phyloP scores from a whole-genome alignment of 2,329 filamentous ascomycete species.

The Akanthomyces lecanii region DNA sequence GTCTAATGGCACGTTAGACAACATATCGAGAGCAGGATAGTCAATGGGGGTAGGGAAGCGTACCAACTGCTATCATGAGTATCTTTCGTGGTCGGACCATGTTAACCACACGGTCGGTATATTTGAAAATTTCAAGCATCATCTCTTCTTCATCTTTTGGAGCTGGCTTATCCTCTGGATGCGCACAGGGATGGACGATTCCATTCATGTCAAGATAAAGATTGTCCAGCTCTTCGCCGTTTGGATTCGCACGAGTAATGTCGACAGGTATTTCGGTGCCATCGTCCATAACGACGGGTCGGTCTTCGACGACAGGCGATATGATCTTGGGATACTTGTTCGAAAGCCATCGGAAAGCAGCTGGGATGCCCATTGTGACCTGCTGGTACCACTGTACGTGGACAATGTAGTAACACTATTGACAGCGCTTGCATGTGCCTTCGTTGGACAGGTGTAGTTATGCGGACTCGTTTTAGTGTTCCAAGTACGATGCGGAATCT shows the following conservation, averaged over 20 bases:
- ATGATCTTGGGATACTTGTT: constrained; percentile 98
- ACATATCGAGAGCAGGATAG: constrained; percentile 9
- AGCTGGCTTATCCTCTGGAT: constrained; percentile 88
- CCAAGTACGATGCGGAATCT: not conserved
- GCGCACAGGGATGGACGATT: constrained; percentile 97
- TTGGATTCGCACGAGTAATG: constrained; percentile 80
- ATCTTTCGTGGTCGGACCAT: constrained; percentile 97
- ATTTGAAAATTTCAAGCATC: constrained; percentile 98
- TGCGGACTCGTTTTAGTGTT: not conserved
- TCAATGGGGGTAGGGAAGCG: constrained; percentile 28
- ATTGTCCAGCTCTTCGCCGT: constrained; percentile 97
- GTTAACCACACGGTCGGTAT: constrained; percentile 97
- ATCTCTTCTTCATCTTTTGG: constrained; percentile 96
- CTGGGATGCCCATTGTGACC: constrained; percentile 82
- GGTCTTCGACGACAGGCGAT: constrained; percentile 82
- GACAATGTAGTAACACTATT: not conserved
- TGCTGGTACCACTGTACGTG: not conserved
- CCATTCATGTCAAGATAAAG: constrained; percentile 99
- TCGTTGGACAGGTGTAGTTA: not conserved
- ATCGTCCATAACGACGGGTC: constrained; percentile 73
- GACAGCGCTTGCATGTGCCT: not conserved
- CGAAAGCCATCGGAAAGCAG: constrained; percentile 93
- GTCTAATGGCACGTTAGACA: constrained; percentile 50
- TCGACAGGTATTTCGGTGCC: constrained; percentile 82
- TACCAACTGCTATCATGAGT: constrained; percentile 94